Percentiles rank a stretch among this genome's conserved stretches.
Conservation (phyloP, 495 filamentous ascomycete species). For the Halenospora varia region DNA sequence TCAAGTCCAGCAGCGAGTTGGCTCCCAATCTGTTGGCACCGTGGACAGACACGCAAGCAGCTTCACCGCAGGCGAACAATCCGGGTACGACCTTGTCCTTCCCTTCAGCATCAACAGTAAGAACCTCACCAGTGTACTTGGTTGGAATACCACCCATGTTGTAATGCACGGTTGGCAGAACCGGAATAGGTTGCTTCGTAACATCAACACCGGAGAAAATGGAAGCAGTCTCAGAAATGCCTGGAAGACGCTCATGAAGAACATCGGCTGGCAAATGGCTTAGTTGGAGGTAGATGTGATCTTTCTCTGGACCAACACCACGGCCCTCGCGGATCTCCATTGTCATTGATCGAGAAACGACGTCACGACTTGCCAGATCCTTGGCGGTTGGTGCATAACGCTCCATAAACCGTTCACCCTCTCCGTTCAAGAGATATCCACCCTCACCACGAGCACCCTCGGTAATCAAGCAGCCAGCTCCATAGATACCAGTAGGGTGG, state of each 20-base stretch:
- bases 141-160: conserved; percentile 99
- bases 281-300: conserved; percentile 95
- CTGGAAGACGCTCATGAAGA: conserved; percentile 92
- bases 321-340: conserved; percentile 95
- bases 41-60: conserved; percentile 95
- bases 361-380: conserved; percentile 90
- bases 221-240: conserved; percentile 95
- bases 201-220: conserved; percentile 98
- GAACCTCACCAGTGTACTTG: conserved; percentile 91
- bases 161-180: conserved; percentile 96
- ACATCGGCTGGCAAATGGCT: conserved; percentile 88
- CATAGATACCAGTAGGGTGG: conserved; percentile 99
- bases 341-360: conserved; percentile 95
- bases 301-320: conserved; percentile 93
- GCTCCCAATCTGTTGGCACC: conserved; percentile 96
- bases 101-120: conserved; percentile 76
- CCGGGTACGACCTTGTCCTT: conserved; percentile 92
- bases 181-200: conserved; percentile 92
- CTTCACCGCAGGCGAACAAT: conserved; percentile 94
- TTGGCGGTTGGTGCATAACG: conserved; percentile 96
- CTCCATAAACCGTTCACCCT: conserved; percentile 99
- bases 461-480: conserved; percentile 96
- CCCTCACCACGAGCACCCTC: conserved; percentile 98
- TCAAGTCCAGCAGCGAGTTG: conserved; percentile 94
- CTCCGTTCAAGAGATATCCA: conserved; percentile 91